Evolutionary conservation across 257 asterid genomes (phyloP).

Genomic region (Solanum sejunctum): DNA sequence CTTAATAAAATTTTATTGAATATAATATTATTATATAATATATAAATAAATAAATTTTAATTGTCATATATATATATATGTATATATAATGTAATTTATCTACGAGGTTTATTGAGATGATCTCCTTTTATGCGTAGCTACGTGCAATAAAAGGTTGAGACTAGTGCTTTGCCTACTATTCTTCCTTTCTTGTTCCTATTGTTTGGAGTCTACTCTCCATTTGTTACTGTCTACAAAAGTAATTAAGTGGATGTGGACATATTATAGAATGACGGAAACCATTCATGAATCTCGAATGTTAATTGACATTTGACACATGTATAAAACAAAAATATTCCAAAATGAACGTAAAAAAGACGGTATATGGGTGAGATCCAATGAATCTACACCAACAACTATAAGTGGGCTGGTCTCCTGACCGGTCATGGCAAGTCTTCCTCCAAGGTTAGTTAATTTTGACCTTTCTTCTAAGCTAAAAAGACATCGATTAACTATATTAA

Average conservation of each 20-base stretch:
- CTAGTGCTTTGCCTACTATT: not conserved
- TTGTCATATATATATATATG: not conserved
- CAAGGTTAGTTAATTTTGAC: slow-evolving; percentile 4
- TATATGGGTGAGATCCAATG: slow-evolving; percentile 5
- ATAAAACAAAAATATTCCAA: not conserved
- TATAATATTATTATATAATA: too few relatives aligned
- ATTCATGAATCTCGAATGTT: not conserved
- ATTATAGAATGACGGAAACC: not conserved
- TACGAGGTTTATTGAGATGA: not conserved
- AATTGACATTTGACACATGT: not conserved
- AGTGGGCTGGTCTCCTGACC: not conserved
- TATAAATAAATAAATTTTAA: not conserved
- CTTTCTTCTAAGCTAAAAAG: not conserved
- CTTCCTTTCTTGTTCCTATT: not conserved
- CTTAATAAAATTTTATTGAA: too few relatives aligned
- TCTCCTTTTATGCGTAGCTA: not conserved
- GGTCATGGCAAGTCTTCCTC: slow-evolving; percentile 4
- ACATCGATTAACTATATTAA: not conserved
- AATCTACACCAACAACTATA: not conserved
- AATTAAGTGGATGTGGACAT: slow-evolving; percentile 3
- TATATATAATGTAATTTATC: not conserved
- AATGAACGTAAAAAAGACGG: not conserved
- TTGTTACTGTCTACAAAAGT: not conserved
- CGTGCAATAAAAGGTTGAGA: not conserved
- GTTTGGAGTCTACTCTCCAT: not conserved